A percentile compares a stretch with the other conserved stretches of the same genome.
Evolutionary conservation across 202 grass and related monocot species (phyloP).

Genomic region (Hordeum pubiflorum): DNA sequence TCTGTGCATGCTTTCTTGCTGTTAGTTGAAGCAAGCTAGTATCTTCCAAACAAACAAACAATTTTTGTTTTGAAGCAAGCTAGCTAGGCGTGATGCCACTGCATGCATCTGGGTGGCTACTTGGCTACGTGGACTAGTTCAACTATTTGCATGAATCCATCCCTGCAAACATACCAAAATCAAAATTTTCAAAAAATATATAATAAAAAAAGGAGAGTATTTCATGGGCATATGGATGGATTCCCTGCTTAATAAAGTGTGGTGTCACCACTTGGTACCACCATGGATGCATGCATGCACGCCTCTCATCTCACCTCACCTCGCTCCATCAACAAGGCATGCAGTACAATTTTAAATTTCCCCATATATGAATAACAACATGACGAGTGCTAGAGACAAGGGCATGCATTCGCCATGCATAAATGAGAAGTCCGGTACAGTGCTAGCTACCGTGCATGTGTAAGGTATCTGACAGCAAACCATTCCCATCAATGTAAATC

Average conservation of each 20-base stretch:
- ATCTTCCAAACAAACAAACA: neutral
- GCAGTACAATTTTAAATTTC: constrained; percentile 17
- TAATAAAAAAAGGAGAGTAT: too few species aligned
- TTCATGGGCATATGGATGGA: neutral
- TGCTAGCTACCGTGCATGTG: constrained; percentile 29
- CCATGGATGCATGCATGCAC: neutral
- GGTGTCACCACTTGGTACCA: constrained; percentile 43
- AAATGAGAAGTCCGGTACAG: constrained; percentile 29
- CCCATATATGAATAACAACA: constrained; percentile 26
- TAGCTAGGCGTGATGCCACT: neutral
- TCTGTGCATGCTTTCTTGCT: constrained; percentile 9
- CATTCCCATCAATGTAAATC: constrained; percentile 47
- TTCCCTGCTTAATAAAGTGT: constrained; percentile 37
- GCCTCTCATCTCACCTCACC: neutral
- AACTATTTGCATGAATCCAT: neutral
- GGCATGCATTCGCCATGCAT: constrained; percentile 26
- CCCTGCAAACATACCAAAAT: neutral
- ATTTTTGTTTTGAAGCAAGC: neutral
- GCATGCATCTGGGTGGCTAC: neutral
- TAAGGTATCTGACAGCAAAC: constrained; percentile 39
- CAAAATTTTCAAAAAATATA: too few species aligned
- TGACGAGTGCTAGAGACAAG: constrained; percentile 52
- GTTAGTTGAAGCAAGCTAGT: constrained; percentile 32
- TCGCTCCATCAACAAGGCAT: constrained; percentile 15
- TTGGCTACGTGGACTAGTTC: neutral